A percentile compares a stretch with the other conserved stretches of the same genome.
phyloP scores from a whole-genome alignment of 805 yeast species.

The Tetrapisispora pingtungensis region DNA sequence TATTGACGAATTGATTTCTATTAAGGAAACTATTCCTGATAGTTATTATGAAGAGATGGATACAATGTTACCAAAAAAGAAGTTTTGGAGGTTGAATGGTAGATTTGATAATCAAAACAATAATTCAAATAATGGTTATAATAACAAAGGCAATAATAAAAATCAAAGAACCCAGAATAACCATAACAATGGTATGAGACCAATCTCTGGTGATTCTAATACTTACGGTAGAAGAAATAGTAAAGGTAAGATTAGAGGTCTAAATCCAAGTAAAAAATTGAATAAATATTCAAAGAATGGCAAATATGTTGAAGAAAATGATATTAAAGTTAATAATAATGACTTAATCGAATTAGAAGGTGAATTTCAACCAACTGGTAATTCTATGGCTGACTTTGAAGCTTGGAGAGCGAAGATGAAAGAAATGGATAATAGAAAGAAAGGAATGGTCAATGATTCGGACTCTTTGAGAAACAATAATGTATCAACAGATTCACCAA shows the following conservation, averaged over 20 bases:
- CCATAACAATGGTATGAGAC: conserved; percentile 7
- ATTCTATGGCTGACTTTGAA: conserved; percentile 33
- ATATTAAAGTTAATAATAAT: conserved; percentile 23
- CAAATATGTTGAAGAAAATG: conserved; percentile 18
- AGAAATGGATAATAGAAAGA: conserved; percentile 29
- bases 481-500: conserved; percentile 3
- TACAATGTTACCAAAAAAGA: conserved; percentile 35
- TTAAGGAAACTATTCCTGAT: conserved; percentile 18
- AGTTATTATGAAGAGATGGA: conserved; percentile 27
- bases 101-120: conserved; percentile 10
- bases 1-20: conserved; percentile 20
- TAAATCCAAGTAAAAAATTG: conserved; percentile 6
- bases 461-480: background rate
- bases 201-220: conserved; percentile 3
- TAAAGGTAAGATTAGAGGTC: conserved; percentile 13
- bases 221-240: conserved; percentile 14
- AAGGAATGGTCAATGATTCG: conserved; percentile 16
- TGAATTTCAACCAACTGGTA: conserved; percentile 27
- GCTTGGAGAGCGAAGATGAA: conserved; percentile 32
- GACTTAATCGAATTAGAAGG: conserved; percentile 28
- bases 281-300: conserved; percentile 5
- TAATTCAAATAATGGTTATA: conserved; percentile 8
- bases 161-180: conserved; percentile 8
- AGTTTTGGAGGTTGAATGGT: conserved; percentile 40
- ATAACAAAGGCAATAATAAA: conserved; percentile 7